These are phyloP conservation scores for Aspergillus campestris DNA, from an alignment of 495 filamentous ascomycete genomes.

Conservation along the genomic window DNA sequence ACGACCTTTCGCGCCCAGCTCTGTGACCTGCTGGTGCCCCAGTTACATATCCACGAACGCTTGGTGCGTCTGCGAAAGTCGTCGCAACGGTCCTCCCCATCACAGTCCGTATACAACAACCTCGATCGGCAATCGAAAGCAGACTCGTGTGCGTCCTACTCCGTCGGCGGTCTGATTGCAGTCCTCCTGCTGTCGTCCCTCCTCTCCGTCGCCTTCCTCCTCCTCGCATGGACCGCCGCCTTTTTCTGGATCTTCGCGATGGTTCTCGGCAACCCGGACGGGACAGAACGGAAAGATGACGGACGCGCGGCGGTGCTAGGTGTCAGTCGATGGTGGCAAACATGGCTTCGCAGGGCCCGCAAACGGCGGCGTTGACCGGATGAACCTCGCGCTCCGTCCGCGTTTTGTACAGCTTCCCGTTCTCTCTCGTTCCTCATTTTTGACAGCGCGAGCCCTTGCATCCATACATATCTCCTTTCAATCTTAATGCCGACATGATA, in stretches of 20 bases:
- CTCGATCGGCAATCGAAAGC: constrained; percentile 11
- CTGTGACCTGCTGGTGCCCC: constrained; percentile 34
- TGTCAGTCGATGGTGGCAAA: constrained; percentile 55
- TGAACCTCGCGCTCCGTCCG: neutral
- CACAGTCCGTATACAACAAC: constrained; percentile 25
- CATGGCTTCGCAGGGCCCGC: constrained; percentile 41
- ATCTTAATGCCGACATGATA: constrained; percentile 20
- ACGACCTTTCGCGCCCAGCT: constrained; percentile 30
- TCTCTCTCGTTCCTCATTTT: constrained; percentile 1
- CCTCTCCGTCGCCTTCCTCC: constrained; percentile 42
- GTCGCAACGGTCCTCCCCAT: constrained; percentile 24
- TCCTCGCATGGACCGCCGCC: constrained; percentile 51
- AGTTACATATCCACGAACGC: constrained; percentile 36
- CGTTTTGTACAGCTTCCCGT: neutral
- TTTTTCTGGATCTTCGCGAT: constrained; percentile 57
- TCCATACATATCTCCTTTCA: constrained; percentile 4
- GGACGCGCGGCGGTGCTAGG: constrained; percentile 52
- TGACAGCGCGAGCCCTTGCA: constrained; percentile 10
- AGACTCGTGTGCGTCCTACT: constrained; percentile 21
- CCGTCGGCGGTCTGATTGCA: constrained; percentile 32
- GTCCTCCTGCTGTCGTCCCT: constrained; percentile 48
- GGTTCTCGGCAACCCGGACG: constrained; percentile 54
- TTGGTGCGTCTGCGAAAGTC: constrained; percentile 25
- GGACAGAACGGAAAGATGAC: constrained; percentile 54
- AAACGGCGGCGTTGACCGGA: constrained; percentile 9